phyloP scores from a whole-genome alignment of 805 yeast genomes.

The Wickerhamiella lipophila region DNA sequence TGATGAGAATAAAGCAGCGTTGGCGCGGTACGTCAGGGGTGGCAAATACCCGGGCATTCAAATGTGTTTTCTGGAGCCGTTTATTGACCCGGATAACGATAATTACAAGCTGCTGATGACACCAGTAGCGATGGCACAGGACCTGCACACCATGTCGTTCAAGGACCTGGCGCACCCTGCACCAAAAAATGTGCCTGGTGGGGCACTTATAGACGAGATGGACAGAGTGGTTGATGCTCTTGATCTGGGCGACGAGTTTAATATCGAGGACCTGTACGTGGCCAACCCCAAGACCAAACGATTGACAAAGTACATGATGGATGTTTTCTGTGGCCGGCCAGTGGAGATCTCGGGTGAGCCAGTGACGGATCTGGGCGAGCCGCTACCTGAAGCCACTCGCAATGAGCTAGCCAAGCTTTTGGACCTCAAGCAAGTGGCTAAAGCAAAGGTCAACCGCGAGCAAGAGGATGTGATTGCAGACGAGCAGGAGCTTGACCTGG shows the following conservation, averaged over 20 bases:
- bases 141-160: slow-evolving; percentile 10
- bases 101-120: slow-evolving; percentile 13
- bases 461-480: slow-evolving; percentile 7
- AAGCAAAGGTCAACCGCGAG: neutral
- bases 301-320: slow-evolving; percentile 5
- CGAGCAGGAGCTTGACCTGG: slow-evolving; percentile 11
- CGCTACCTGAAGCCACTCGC: neutral
- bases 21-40: slow-evolving; percentile 17
- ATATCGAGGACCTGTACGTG: neutral
- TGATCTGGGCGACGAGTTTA: slow-evolving; percentile 6
- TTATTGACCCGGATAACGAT: neutral
- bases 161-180: neutral
- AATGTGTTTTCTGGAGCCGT: slow-evolving; percentile 17
- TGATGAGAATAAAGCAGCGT: slow-evolving; percentile 13
- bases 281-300: slow-evolving; percentile 10
- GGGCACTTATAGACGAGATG: slow-evolving; percentile 13
- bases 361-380: neutral
- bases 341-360: neutral
- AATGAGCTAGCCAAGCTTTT: neutral
- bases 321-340: neutral
- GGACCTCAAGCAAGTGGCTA: slow-evolving; percentile 10
- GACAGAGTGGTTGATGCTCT: slow-evolving; percentile 15
- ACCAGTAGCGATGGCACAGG: slow-evolving; percentile 19
- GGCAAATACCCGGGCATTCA: slow-evolving; percentile 13
- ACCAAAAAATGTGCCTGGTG: slow-evolving; percentile 5